These are phyloP conservation scores for Malus sylvestris DNA, from an alignment of 306 rosid genomes.

Conservation along the genomic window DNA sequence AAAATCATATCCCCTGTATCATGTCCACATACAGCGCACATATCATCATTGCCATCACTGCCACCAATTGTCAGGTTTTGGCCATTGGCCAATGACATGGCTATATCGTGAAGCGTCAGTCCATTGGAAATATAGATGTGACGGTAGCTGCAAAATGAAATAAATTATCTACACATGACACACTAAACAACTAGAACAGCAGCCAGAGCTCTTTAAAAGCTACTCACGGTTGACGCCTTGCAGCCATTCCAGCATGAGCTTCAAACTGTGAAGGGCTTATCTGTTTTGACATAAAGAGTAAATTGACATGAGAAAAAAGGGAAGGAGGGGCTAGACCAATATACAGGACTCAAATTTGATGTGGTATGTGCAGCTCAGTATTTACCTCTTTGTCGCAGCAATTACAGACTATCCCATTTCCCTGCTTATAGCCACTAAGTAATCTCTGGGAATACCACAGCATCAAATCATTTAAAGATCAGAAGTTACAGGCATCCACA, in stretches of 20 bases:
- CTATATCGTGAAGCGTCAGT: slow-evolving; percentile 93
- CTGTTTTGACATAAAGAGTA: slow-evolving; percentile 38
- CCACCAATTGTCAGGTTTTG: slow-evolving; percentile 83
- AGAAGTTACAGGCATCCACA: not conserved
- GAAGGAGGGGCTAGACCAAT: not conserved
- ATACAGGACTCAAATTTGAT: slow-evolving; percentile 3
- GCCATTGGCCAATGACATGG: slow-evolving; percentile 88
- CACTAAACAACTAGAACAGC: slow-evolving; percentile 14
- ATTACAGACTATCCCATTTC: slow-evolving; percentile 81
- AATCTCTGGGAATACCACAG: slow-evolving; percentile 42
- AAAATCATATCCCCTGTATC: slow-evolving; percentile 80
- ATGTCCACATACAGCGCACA: slow-evolving; percentile 88
- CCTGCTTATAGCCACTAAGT: slow-evolving; percentile 93
- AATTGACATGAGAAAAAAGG: slow-evolving; percentile 5
- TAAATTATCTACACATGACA: slow-evolving; percentile 11
- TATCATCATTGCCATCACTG: slow-evolving; percentile 96
- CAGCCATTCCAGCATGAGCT: slow-evolving; percentile 99
- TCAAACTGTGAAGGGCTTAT: slow-evolving; percentile 98
- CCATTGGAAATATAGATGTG: slow-evolving; percentile 95
- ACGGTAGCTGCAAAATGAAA: slow-evolving; percentile 66
- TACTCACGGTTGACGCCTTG: slow-evolving; percentile 99
- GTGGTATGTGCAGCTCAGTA: slow-evolving; percentile 8
- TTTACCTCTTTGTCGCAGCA: slow-evolving; percentile 82
- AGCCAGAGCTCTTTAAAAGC: slow-evolving; percentile 9
- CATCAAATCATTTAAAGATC: slow-evolving; percentile 13